A percentile compares a stretch with the other conserved stretches of the same genome.
These are phyloP conservation scores for Ustilago hordei DNA, from an alignment of 1,284 basidiomycete species.

Conservation along the genomic window DNA sequence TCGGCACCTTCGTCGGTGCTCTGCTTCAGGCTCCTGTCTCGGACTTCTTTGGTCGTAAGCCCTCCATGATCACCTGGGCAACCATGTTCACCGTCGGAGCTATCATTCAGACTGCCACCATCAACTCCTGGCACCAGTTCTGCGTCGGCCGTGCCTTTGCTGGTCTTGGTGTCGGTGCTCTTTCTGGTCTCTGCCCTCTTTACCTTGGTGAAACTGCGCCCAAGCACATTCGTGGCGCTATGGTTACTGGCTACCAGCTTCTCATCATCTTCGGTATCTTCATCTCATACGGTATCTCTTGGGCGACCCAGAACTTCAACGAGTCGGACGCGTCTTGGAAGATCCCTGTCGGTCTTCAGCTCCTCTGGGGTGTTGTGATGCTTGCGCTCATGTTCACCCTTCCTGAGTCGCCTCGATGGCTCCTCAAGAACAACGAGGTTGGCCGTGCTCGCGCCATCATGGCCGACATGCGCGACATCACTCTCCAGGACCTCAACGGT, in stretches of 20 bases:
- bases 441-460: conserved; percentile 76
- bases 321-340: conserved; percentile 69
- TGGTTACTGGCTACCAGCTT: conserved; percentile 80
- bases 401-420: conserved; percentile 84
- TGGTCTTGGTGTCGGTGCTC: conserved; percentile 60
- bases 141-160: conserved; percentile 57
- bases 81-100: conserved; percentile 54
- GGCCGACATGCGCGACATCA: conserved; percentile 73
- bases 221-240: conserved; percentile 82
- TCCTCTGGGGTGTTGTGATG: conserved; percentile 71
- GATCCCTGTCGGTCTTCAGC: conserved; percentile 81
- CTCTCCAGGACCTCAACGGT: conserved; percentile 75
- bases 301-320: conserved; percentile 54
- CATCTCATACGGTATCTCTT: conserved; percentile 75
- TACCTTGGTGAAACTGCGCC: conserved; percentile 84
- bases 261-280: conserved; percentile 76
- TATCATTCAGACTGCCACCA: conserved; percentile 60
- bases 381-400: conserved; percentile 72
- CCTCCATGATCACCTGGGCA: conserved; percentile 76
- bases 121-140: conserved; percentile 49
- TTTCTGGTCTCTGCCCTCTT: conserved; percentile 76
- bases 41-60: conserved; percentile 77
- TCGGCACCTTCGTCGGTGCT: conserved; percentile 79
- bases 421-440: conserved; percentile 78
- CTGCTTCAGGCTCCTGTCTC: conserved; percentile 72